These are phyloP conservation scores for Silybum marianum DNA, from an alignment of 129 eudicot species.

Conservation along the genomic window DNA sequence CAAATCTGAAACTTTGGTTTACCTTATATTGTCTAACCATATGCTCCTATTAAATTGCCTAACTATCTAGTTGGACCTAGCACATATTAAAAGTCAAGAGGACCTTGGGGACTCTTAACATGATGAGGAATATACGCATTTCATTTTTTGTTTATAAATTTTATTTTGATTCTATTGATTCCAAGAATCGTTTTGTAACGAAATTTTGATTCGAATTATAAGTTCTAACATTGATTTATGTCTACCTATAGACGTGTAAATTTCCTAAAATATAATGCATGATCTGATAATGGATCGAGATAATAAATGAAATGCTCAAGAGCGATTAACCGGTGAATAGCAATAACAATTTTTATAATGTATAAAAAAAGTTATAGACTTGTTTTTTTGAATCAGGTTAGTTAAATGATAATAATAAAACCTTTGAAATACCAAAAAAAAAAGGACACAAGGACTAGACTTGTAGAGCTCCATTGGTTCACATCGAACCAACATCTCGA, in stretches of 20 bases:
- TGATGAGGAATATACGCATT: too few relatives aligned
- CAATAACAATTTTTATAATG: neutral
- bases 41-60: too few relatives aligned
- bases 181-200: too few relatives aligned
- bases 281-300: neutral
- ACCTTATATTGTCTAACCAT: too few relatives aligned
- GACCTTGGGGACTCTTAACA: neutral
- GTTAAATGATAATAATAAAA: too few relatives aligned
- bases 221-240: neutral
- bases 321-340: neutral
- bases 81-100: too few relatives aligned
- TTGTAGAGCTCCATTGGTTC: neutral
- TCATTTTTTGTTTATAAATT: too few relatives aligned
- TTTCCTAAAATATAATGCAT: neutral
- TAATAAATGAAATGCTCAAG: neutral
- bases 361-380: neutral
- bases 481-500: neutral
- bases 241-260: neutral
- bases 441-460: neutral
- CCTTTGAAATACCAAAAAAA: neutral
- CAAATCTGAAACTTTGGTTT: too few relatives aligned
- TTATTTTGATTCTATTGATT: too few relatives aligned
- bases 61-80: too few relatives aligned
- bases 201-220: too few relatives aligned
- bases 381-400: neutral